Percentiles rank a stretch among this genome's conserved stretches.
Evolutionary conservation across 208 protist genomes (phyloP).

Genomic region (Leishmania arabica): DNA sequence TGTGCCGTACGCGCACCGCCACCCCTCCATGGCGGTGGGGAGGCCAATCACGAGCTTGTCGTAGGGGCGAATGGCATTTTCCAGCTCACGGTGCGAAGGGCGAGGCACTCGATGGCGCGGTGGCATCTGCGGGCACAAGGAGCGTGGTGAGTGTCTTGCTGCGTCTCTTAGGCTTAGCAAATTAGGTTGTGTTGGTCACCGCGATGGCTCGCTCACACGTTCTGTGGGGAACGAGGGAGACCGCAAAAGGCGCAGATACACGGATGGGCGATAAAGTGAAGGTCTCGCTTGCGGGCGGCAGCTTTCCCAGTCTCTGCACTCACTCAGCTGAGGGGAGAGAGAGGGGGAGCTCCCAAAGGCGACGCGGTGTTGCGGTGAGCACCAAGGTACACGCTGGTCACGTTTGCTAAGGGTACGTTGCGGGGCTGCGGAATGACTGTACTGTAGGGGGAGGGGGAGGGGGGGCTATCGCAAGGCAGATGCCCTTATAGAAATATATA

Average conservation of each 20-base stretch:
- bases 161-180: not conserved
- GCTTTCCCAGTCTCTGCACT: not conserved
- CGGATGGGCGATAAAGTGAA: not conserved
- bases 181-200: not conserved
- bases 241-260: not conserved
- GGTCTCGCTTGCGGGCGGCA: not conserved
- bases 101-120: not conserved
- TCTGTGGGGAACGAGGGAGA: not conserved
- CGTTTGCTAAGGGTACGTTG: not conserved
- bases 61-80: conserved; percentile 16
- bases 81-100: not conserved
- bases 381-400: not conserved
- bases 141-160: no score
- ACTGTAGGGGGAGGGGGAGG: not conserved
- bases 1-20: conserved; percentile 11
- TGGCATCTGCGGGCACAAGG: not conserved
- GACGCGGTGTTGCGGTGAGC: not conserved
- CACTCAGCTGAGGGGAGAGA: not conserved
- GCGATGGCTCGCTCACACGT: not conserved
- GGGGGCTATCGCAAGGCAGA: not conserved
- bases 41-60: conserved; percentile 36
- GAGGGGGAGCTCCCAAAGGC: not conserved
- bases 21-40: conserved; percentile 26
- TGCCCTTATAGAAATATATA: not conserved
- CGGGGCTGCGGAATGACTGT: not conserved